These are phyloP conservation scores for Musa acuminata DNA, from an alignment of 176 grass and related monocot genomes.

Conservation along the genomic window DNA sequence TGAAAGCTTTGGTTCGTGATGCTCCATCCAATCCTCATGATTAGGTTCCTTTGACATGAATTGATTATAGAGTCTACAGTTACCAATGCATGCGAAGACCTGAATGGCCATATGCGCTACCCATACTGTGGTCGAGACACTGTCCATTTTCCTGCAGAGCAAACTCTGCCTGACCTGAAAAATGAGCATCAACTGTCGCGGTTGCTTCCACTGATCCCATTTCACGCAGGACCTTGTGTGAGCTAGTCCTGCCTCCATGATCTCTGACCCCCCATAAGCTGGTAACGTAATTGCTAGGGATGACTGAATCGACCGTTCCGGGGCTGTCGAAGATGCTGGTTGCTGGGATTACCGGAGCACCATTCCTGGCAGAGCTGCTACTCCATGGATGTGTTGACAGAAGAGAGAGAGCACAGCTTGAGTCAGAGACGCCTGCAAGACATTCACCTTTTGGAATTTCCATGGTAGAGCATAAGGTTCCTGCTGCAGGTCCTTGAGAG, in stretches of 20 bases:
- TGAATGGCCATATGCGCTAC: background rate
- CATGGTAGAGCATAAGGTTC: background rate
- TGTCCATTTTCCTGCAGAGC: background rate
- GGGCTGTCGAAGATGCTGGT: background rate
- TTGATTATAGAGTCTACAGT: background rate
- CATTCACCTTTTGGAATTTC: slow-evolving; percentile 5
- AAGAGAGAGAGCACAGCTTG: slow-evolving; percentile 26
- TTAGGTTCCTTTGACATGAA: no score
- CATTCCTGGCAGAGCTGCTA: background rate
- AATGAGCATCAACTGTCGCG: background rate
- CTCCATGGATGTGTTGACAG: slow-evolving; percentile 10
- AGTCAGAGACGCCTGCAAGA: slow-evolving; percentile 9
- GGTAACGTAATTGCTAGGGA: background rate
- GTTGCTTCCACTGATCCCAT: background rate
- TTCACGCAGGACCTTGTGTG: background rate
- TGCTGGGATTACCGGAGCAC: background rate
- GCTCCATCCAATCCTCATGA: no score
- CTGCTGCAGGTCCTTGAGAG: background rate
- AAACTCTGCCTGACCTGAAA: background rate
- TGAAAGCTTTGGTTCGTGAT: no score
- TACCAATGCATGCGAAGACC: background rate
- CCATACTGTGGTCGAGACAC: background rate
- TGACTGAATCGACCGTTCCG: background rate
- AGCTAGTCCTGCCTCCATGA: background rate
- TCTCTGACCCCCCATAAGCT: background rate